Conservation (phyloP, 192 early-diverging fungal species). For the Coemansia sp. region DNA sequence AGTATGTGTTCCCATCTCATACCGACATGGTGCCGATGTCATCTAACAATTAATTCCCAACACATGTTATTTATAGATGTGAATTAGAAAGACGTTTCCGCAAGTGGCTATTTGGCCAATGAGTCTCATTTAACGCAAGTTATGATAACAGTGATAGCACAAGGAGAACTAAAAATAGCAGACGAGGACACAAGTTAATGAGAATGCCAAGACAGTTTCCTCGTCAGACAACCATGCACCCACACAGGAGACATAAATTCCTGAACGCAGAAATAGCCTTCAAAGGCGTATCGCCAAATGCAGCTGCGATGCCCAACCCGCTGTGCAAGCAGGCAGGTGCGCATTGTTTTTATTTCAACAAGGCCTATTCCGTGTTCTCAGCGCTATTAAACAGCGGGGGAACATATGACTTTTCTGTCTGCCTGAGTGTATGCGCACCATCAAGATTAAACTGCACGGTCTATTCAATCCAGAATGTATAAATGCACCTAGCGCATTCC, state of each 20-base stretch:
- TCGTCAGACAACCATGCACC: not conserved
- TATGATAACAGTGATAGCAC: not conserved
- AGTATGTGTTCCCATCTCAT: too few relatives aligned
- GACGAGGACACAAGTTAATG: not conserved
- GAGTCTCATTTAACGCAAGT: not conserved
- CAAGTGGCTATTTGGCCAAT: too few relatives aligned
- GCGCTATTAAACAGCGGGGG: too few relatives aligned
- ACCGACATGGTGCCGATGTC: too few relatives aligned
- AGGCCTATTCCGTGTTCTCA: too few relatives aligned
- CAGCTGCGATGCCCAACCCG: too few relatives aligned
- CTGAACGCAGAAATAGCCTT: not conserved
- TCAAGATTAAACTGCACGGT: too few relatives aligned
- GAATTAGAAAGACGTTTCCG: not conserved
- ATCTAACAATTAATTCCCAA: conserved; percentile 1
- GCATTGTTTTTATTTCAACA: too few relatives aligned
- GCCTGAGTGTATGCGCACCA: too few relatives aligned
- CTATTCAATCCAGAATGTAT: not conserved
- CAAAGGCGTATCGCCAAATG: too few relatives aligned
- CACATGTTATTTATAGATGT: conserved; percentile 4
- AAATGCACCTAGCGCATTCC: not conserved
- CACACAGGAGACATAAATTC: not conserved
- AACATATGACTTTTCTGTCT: too few relatives aligned
- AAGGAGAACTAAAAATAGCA: not conserved
- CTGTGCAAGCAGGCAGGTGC: too few relatives aligned
- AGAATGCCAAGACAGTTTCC: conserved; percentile 1